These are phyloP conservation scores for Rosa rugosa DNA, from an alignment of 306 rosid species.

Conservation along the genomic window DNA sequence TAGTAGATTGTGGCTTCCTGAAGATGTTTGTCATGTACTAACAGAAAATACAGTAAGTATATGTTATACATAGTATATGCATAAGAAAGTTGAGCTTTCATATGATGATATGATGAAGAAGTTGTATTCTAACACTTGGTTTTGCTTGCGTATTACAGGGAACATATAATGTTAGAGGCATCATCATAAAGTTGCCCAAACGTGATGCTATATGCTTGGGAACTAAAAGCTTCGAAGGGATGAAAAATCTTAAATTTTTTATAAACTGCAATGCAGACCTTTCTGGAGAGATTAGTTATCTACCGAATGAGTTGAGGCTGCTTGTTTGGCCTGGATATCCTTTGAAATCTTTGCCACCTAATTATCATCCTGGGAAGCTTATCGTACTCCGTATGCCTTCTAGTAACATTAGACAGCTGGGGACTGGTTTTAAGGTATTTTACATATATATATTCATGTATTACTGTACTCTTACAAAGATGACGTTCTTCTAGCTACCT, in stretches of 20 bases:
- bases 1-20: slow-evolving; percentile 29
- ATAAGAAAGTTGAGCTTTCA: too few relatives aligned
- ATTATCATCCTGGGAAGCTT: slow-evolving; percentile 35
- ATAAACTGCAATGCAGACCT: slow-evolving; percentile 28
- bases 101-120: too few relatives aligned
- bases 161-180: not conserved
- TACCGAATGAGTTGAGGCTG: slow-evolving; percentile 38
- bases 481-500: too few relatives aligned
- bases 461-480: too few relatives aligned
- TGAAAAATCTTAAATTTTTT: slow-evolving; percentile 32
- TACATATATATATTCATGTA: too few relatives aligned
- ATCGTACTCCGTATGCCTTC: slow-evolving; percentile 30
- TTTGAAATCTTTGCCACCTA: slow-evolving; percentile 23
- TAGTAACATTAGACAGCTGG: slow-evolving; percentile 24
- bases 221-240: slow-evolving; percentile 19
- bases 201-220: slow-evolving; percentile 20
- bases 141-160: not conserved
- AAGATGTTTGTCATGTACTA: slow-evolving; percentile 25
- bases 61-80: not conserved
- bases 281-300: slow-evolving; percentile 23
- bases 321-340: slow-evolving; percentile 42
- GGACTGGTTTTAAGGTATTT: slow-evolving; percentile 26
- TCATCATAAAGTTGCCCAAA: not conserved
- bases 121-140: too few relatives aligned
- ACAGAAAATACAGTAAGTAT: not conserved